A percentile compares a stretch with the other conserved stretches of the same genome.
phyloP scores from a whole-genome alignment of 805 yeast genomes.

The Lachancea sp. region DNA sequence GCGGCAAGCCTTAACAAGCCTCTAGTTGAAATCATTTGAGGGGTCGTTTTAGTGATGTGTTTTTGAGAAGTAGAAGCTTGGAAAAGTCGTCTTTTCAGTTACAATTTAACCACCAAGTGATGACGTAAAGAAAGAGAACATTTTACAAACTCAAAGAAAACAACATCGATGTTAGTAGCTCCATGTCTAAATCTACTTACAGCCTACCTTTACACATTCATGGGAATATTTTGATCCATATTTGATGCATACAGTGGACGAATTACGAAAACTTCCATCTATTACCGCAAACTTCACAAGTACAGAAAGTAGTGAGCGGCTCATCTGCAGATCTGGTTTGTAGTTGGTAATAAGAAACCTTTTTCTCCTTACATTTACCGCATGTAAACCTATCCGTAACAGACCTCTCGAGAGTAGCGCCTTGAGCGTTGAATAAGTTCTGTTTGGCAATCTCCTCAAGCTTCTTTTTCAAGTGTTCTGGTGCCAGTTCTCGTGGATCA shows the following conservation, averaged over 20 bases:
- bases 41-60: not conserved
- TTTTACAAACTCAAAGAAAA: not conserved
- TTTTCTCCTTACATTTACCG: slow-evolving; percentile 96
- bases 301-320: slow-evolving; percentile 96
- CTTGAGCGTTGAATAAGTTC: slow-evolving; percentile 93
- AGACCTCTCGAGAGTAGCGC: slow-evolving; percentile 93
- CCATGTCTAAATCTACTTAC: not conserved
- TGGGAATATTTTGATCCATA: not conserved
- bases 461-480: slow-evolving; percentile 80
- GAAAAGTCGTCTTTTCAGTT: too few relatives aligned
- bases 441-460: slow-evolving; percentile 79
- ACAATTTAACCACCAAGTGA: too few relatives aligned
- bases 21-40: not conserved
- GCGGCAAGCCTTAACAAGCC: not conserved
- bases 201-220: not conserved
- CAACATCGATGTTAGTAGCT: not conserved
- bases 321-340: slow-evolving; percentile 99
- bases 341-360: slow-evolving; percentile 94
- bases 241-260: not conserved
- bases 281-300: slow-evolving; percentile 95
- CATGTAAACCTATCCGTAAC: slow-evolving; percentile 95
- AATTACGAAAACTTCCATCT: slow-evolving; percentile 89
- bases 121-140: not conserved
- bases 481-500: slow-evolving; percentile 94
- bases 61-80: not conserved